phyloP scores from a whole-genome alignment of 148 eudicot genomes.

The Amaranthus cruentus region DNA sequence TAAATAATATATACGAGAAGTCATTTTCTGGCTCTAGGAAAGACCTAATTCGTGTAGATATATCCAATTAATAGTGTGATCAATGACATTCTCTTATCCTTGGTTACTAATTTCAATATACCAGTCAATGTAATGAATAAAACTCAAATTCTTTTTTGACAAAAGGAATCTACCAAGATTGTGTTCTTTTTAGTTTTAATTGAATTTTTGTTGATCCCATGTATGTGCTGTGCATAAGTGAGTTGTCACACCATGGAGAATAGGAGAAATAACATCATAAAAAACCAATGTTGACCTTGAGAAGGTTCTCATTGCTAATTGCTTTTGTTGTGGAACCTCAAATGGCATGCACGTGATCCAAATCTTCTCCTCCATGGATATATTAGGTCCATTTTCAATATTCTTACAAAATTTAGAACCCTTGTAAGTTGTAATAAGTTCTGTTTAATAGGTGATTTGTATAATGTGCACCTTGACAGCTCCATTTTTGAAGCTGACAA shows the following conservation, averaged over 20 bases:
- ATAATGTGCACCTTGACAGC: slow-evolving; percentile 35
- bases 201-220: not conserved
- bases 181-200: too few species aligned
- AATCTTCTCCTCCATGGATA: not conserved
- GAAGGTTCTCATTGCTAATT: not conserved
- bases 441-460: not conserved
- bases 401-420: not conserved
- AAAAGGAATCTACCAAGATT: not conserved
- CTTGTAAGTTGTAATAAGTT: too few species aligned
- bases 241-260: not conserved
- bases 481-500: slow-evolving; percentile 77
- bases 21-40: not conserved
- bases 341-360: not conserved
- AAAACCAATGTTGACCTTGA: not conserved
- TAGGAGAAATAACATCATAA: not conserved
- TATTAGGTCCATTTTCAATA: not conserved
- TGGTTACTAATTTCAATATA: not conserved
- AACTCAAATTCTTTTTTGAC: not conserved
- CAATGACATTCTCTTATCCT: not conserved
- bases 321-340: not conserved
- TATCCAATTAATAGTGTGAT: too few species aligned
- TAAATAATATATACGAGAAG: not conserved
- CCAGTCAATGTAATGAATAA: not conserved
- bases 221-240: not conserved
- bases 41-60: not conserved